These are phyloP conservation scores for Diaporthe velutina DNA, from an alignment of 2,329 filamentous ascomycete genomes.

Conservation along the genomic window DNA sequence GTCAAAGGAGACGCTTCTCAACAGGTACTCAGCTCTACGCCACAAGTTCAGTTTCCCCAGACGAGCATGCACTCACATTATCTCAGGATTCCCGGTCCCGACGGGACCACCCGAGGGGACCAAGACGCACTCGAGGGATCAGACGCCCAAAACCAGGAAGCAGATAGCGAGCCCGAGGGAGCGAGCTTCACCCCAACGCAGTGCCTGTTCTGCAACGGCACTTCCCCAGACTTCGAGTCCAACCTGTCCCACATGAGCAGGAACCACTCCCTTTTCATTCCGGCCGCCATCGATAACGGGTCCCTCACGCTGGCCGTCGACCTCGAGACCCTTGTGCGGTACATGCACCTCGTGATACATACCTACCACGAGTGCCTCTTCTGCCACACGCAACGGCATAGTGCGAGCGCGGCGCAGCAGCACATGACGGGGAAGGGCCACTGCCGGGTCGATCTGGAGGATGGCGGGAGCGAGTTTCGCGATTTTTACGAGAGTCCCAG, in stretches of 20 bases:
- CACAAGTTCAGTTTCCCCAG: background rate
- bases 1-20: background rate
- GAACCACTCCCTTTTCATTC: slow-evolving; percentile 58
- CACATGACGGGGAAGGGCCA: slow-evolving; percentile 62
- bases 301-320: slow-evolving; percentile 55
- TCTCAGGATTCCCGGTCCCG: background rate
- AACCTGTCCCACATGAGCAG: slow-evolving; percentile 60
- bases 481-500: slow-evolving; percentile 50
- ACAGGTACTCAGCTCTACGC: background rate
- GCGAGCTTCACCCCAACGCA: slow-evolving; percentile 42
- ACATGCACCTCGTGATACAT: slow-evolving; percentile 59
- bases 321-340: slow-evolving; percentile 57
- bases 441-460: slow-evolving; percentile 53
- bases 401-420: slow-evolving; percentile 57
- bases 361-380: slow-evolving; percentile 61
- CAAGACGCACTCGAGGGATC: background rate
- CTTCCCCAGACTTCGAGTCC: slow-evolving; percentile 45
- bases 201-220: slow-evolving; percentile 56
- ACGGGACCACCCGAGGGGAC: background rate
- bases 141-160: background rate
- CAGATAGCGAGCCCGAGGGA: background rate
- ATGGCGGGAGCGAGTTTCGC: slow-evolving; percentile 48
- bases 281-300: slow-evolving; percentile 45
- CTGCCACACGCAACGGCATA: slow-evolving; percentile 57
- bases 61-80: background rate